phyloP scores from a whole-genome alignment of 1,139 yeast species.

The Diutina pseudorugosa region DNA sequence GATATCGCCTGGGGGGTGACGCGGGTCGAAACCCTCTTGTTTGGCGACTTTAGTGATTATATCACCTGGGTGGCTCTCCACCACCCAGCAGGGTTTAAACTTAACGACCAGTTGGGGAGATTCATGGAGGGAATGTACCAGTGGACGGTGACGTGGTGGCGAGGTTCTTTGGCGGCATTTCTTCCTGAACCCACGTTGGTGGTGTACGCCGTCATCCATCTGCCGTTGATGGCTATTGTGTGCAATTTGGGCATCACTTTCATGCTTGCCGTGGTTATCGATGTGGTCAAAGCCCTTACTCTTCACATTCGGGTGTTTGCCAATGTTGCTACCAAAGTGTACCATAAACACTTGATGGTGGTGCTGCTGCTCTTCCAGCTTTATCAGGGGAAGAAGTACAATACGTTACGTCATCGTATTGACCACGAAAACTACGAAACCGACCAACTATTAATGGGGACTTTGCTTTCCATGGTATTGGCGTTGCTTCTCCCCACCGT shows the following conservation, averaged over 20 bases:
- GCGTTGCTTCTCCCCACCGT: conserved; percentile 79
- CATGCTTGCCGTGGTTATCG: conserved; percentile 53
- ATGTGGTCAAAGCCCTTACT: conserved; percentile 49
- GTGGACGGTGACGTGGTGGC: conserved; percentile 78
- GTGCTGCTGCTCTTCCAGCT: conserved; percentile 69
- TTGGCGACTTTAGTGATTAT: conserved; percentile 26
- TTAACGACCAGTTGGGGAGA: conserved; percentile 74
- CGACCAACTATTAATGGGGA: conserved; percentile 82
- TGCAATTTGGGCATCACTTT: conserved; percentile 50
- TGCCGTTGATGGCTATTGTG: background rate
- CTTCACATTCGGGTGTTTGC: conserved; percentile 59
- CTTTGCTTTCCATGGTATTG: conserved; percentile 71
- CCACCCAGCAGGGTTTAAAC: conserved; percentile 90
- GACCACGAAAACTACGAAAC: conserved; percentile 52
- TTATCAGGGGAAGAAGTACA: conserved; percentile 83
- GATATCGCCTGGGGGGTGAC: conserved; percentile 12
- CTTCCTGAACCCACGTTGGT: background rate
- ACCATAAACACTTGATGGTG: conserved; percentile 59
- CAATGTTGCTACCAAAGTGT: conserved; percentile 69
- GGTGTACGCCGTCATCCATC: background rate
- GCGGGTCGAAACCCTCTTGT: conserved; percentile 12
- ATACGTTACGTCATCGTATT: conserved; percentile 70
- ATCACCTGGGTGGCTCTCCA: conserved; percentile 64
- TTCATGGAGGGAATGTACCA: conserved; percentile 79
- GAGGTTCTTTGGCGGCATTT: conserved; percentile 9